These are phyloP conservation scores for Fusarium sambucinum DNA, from an alignment of 2,329 filamentous ascomycete genomes.

Conservation along the genomic window DNA sequence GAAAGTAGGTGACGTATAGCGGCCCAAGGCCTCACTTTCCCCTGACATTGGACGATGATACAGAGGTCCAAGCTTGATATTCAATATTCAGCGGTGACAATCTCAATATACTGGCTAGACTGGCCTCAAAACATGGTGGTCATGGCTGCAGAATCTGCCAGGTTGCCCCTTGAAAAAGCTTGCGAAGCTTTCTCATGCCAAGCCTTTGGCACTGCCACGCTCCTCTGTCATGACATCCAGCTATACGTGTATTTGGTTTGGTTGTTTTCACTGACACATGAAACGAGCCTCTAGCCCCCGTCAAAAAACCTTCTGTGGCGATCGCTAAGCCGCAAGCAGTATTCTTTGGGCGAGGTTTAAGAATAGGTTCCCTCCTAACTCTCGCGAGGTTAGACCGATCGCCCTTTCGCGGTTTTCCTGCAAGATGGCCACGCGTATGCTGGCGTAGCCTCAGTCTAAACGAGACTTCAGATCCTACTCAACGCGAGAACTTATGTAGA, in stretches of 20 bases:
- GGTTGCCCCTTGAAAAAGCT: constrained; percentile 22
- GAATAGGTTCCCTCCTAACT: constrained; percentile 16
- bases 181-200: constrained; percentile 34
- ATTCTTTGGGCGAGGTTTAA: constrained; percentile 33
- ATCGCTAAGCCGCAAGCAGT: constrained; percentile 39
- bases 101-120: constrained; percentile 22
- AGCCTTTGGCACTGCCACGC: constrained; percentile 42
- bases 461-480: background rate
- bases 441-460: constrained; percentile 35
- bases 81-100: constrained; percentile 15
- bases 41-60: constrained; percentile 9
- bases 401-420: constrained; percentile 9
- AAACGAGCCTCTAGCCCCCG: constrained; percentile 24
- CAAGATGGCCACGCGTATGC: constrained; percentile 41
- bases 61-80: constrained; percentile 6
- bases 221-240: constrained; percentile 25
- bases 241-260: constrained; percentile 1
- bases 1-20: constrained; percentile 28
- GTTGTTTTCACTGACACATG: constrained; percentile 24
- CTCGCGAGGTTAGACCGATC: constrained; percentile 26
- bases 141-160: constrained; percentile 4
- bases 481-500: constrained; percentile 22
- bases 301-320: constrained; percentile 31
- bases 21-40: constrained; percentile 8
- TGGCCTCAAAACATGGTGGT: constrained; percentile 15